These are phyloP conservation scores for Pestalotiopsis sp. DNA, from an alignment of 2,329 filamentous ascomycete genomes.

Conservation along the genomic window DNA sequence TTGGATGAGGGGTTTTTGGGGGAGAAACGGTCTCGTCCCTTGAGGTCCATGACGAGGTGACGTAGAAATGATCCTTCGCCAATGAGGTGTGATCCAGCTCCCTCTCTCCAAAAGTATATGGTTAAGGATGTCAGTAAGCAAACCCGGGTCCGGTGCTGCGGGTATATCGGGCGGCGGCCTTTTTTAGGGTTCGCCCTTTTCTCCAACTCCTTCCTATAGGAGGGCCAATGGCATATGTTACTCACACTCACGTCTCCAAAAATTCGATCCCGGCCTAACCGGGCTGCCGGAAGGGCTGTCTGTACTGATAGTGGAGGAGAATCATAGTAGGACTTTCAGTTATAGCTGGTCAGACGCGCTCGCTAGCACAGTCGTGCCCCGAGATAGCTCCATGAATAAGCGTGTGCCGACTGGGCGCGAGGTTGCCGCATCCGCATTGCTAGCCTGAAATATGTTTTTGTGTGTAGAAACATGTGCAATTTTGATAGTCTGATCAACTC, in stretches of 20 bases:
- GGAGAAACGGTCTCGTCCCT: background rate
- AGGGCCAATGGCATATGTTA: slow-evolving; percentile 3
- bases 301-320: background rate
- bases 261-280: background rate
- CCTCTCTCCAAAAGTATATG: background rate
- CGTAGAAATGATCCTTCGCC: slow-evolving; percentile 1
- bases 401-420: background rate
- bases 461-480: background rate
- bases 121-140: slow-evolving; percentile 3
- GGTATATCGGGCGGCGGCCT: slow-evolving; percentile 5
- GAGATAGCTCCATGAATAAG: background rate
- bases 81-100: background rate
- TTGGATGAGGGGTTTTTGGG: slow-evolving; percentile 3
- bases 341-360: background rate
- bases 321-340: background rate
- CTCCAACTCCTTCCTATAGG: background rate
- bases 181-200: slow-evolving; percentile 3
- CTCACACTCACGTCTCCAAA: background rate
- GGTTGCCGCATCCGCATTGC: background rate
- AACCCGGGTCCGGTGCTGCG: background rate
- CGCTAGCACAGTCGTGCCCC: background rate
- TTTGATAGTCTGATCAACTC: background rate
- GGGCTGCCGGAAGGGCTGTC: background rate
- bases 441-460: background rate
- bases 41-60: slow-evolving; percentile 4